Base-by-base conservation (phyloP, 2,329 filamentous ascomycete species). In the Neofusicoccum laricinum region DNA sequence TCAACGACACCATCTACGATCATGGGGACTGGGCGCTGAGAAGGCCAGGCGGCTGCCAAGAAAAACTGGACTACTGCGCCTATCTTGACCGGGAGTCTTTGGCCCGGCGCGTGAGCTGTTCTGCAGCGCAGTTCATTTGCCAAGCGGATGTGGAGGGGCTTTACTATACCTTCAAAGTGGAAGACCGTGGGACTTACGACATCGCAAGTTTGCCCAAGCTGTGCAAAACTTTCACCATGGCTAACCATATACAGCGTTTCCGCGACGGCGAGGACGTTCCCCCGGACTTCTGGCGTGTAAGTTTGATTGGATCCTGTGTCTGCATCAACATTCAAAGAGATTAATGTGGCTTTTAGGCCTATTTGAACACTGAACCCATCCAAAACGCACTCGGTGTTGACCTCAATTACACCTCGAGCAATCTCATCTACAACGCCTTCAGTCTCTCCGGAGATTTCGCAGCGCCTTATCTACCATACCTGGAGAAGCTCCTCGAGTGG, bases 381-480 rank as follows among this genome's bases (percentile, higher is more conserved):
- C 86, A 88, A 69, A 72, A 74, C 2, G 84, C 84, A 0, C 79
- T 90, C 0, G 87, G 87, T 4, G 82, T 86, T 0, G 84, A 85
- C 0, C 72, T 88, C 19, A 88, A 89, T 72, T 88, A 81, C 76
- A 84, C 85, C 2, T 71, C 75, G 25, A 74, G 71, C 4, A 74
- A 73, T 45, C 66, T 66, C 0, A 69, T 80, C 12, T 1, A 74
- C 75, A 10, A 68, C 3, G 81, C 79, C 0, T 88, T 88, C 69
- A 43, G 46, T 15, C 21, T 63, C 2, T 51, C 61, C 15, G 61
- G 61, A 15, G 61, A 63, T 69, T 81, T 80, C 55, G 73, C 78
- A 2, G 79, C 76, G 30, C 76, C 78, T 2, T 77, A 80, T 63
- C 75, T 79, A 3, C 46, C 46, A 0, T 38, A 63, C 38, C 10